Evolutionary conservation across 164 flowering plant species (phyloP).

Genomic region (Malania oleifera): DNA sequence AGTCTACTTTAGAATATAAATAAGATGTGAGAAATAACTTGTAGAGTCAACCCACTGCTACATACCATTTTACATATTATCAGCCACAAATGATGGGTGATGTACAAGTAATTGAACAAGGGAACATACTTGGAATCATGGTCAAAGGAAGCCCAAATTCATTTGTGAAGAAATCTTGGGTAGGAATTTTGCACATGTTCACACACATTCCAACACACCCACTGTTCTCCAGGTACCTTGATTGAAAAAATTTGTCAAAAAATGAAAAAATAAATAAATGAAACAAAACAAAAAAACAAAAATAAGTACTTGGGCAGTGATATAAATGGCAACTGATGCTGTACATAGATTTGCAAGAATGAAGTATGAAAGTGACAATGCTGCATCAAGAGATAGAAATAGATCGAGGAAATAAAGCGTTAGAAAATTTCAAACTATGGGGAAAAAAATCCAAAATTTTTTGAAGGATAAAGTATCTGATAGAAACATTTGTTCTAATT

Average conservation of each 20-base stretch:
- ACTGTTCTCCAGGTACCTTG: slow-evolving; percentile 93
- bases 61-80: neutral
- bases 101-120: neutral
- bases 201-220: slow-evolving; percentile 98
- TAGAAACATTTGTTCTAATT: no score
- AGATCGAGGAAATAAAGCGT: no score
- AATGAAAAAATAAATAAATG: neutral
- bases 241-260: neutral
- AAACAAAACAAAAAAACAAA: neutral
- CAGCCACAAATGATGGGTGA: neutral
- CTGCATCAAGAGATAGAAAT: no score
- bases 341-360: no score
- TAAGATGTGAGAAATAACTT: neutral
- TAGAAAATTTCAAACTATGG: no score
- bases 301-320: neutral
- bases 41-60: neutral
- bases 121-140: slow-evolving; percentile 79
- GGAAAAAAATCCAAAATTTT: no score
- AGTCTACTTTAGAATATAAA: no score
- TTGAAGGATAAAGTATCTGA: no score
- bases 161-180: slow-evolving; percentile 98
- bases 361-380: no score
- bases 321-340: no score
- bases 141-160: slow-evolving; percentile 97
- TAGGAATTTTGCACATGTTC: slow-evolving; percentile 97